phyloP scores from a whole-genome alignment of 768 basidiomycete genomes.

The Mycena pura region DNA sequence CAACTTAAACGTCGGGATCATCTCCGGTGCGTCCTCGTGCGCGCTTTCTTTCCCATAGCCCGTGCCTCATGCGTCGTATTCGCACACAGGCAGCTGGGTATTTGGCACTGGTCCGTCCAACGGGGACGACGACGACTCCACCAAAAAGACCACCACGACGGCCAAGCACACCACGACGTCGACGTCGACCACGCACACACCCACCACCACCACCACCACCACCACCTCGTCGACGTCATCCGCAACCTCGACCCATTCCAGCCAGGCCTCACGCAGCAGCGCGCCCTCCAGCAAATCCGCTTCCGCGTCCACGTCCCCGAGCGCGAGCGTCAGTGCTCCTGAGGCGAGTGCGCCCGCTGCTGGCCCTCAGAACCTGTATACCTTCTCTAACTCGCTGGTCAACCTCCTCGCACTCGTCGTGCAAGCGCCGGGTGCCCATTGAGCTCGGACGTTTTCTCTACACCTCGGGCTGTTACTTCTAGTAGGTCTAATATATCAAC shows the following conservation, averaged over 20 bases:
- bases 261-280: too few relatives aligned
- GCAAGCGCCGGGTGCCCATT: too few relatives aligned
- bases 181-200: not conserved
- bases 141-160: slow-evolving; percentile 4
- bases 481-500: too few relatives aligned
- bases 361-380: slow-evolving; percentile 9
- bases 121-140: not conserved
- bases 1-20: not conserved
- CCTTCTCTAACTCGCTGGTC: slow-evolving; percentile 6
- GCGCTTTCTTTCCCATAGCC: not conserved
- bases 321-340: not conserved
- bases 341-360: not conserved
- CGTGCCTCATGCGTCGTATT: too few relatives aligned
- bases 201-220: not conserved
- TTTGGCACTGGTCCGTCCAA: not conserved
- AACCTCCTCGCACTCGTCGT: too few relatives aligned
- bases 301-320: not conserved
- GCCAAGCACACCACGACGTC: not conserved
- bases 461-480: too few relatives aligned
- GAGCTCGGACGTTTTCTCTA: too few relatives aligned
- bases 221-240: not conserved
- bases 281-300: not conserved
- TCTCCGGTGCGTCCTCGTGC: slow-evolving; percentile 2
- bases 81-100: not conserved
- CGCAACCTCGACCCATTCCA: too few relatives aligned